A percentile compares a stretch with the other conserved stretches of the same genome.
phyloP scores from a whole-genome alignment of 169 alveolate genomes.

The Eimeria praecox region DNA sequence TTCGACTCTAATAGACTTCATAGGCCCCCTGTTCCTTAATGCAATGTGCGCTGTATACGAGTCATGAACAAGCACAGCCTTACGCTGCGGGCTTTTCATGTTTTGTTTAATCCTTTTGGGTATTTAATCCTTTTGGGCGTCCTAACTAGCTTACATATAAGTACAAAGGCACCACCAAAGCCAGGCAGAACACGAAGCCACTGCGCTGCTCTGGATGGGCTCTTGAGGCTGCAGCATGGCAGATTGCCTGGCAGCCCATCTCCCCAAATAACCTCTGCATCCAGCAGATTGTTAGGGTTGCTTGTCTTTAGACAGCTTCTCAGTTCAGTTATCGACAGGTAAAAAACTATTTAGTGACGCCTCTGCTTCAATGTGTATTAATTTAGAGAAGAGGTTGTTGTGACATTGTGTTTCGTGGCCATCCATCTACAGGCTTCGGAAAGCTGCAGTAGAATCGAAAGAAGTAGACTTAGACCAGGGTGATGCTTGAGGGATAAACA shows the following conservation, averaged over 20 bases:
- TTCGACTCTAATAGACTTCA: too few species aligned
- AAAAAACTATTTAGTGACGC: neutral
- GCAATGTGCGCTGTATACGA: too few species aligned
- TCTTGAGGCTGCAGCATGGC: neutral
- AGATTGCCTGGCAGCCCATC: neutral
- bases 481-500: neutral
- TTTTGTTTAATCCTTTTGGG: too few species aligned
- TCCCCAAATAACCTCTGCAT: neutral
- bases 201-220: neutral
- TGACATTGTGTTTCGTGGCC: neutral
- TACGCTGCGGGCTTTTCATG: too few species aligned
- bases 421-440: too few species aligned
- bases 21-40: too few species aligned
- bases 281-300: neutral
- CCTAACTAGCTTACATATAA: too few species aligned
- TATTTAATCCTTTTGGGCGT: too few species aligned
- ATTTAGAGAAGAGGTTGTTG: neutral
- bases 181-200: neutral
- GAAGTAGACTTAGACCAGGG: neutral
- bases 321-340: neutral
- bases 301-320: neutral
- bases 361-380: too few species aligned
- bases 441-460: too few species aligned
- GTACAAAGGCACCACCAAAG: neutral
- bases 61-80: too few species aligned